These are phyloP conservation scores for Dactylorhiza incarnata DNA, from an alignment of 106 monocot genomes.

Conservation along the genomic window DNA sequence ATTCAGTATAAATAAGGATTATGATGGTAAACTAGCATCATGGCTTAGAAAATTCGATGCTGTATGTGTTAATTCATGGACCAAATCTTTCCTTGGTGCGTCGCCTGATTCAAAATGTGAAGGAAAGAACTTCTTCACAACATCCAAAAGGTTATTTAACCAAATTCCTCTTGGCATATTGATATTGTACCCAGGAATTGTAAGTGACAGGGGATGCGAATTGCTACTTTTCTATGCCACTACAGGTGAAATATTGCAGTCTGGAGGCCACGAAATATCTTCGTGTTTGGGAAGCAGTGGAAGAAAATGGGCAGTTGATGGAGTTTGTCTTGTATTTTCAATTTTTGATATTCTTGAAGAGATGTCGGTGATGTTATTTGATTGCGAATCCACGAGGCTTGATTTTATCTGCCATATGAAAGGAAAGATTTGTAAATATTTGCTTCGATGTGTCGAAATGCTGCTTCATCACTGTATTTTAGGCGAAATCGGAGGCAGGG, in stretches of 20 bases:
- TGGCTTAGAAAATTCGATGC: conserved; percentile 58
- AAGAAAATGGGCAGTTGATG: conserved; percentile 29
- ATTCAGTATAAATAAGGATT: conserved; percentile 30
- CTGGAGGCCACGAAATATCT: conserved; percentile 13
- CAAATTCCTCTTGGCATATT: conserved; percentile 67
- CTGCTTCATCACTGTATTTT: conserved; percentile 10
- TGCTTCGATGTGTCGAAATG: conserved; percentile 44
- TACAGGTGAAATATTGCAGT: conserved; percentile 41
- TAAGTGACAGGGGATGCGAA: conserved; percentile 35
- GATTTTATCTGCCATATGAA: conserved; percentile 48
- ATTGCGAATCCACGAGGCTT: conserved; percentile 27
- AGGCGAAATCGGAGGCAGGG: conserved; percentile 17
- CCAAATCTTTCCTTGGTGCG: not conserved
- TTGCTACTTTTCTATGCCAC: conserved; percentile 64
- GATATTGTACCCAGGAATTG: conserved; percentile 8
- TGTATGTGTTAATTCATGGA: conserved; percentile 14
- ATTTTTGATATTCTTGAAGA: conserved; percentile 58
- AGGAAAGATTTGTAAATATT: conserved; percentile 38
- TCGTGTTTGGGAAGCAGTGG: not conserved
- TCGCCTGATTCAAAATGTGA: conserved; percentile 5
- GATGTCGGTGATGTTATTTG: conserved; percentile 39
- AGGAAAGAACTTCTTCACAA: not conserved
- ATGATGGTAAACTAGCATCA: conserved; percentile 17
- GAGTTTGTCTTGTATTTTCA: conserved; percentile 50
- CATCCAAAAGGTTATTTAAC: conserved; percentile 19